Conservation (phyloP, 768 basidiomycete genomes). For the Pholiota molesta region DNA sequence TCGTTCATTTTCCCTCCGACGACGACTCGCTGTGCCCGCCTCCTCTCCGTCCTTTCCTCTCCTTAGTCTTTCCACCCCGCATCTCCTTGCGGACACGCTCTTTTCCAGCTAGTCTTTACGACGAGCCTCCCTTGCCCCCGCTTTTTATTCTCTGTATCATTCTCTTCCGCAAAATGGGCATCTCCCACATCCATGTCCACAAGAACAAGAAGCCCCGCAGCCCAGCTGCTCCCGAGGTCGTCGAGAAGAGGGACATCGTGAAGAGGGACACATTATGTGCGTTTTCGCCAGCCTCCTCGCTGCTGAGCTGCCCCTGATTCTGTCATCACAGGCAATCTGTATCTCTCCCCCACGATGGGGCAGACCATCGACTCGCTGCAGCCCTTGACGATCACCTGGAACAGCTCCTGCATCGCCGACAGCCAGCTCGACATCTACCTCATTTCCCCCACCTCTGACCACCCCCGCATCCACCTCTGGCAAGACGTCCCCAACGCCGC, state of each 20-base stretch:
- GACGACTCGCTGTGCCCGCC: slow-evolving; percentile 11
- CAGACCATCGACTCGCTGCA: slow-evolving; percentile 46
- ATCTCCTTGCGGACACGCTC: slow-evolving; percentile 23
- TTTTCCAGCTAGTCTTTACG: slow-evolving; percentile 13
- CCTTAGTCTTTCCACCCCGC: slow-evolving; percentile 15
- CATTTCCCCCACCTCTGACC: slow-evolving; percentile 47
- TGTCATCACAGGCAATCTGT: slow-evolving; percentile 56
- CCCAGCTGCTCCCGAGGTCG: background rate
- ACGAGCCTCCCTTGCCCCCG: background rate
- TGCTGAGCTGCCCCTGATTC: background rate
- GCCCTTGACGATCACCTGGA: slow-evolving; percentile 66
- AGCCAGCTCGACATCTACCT: slow-evolving; percentile 69
- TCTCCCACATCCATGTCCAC: slow-evolving; percentile 20
- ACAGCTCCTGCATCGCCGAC: slow-evolving; percentile 55
- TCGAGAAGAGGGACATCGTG: slow-evolving; percentile 13
- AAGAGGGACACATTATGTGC: background rate
- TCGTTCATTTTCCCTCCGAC: slow-evolving; percentile 8
- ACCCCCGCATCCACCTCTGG: slow-evolving; percentile 61
- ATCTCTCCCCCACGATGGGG: slow-evolving; percentile 54
- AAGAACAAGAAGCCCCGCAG: slow-evolving; percentile 14
- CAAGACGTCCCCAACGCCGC: slow-evolving; percentile 46
- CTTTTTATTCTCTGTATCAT: slow-evolving; percentile 5
- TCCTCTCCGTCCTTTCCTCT: slow-evolving; percentile 9
- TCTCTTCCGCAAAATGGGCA: slow-evolving; percentile 17
- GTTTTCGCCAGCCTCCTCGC: background rate